phyloP scores from a whole-genome alignment of 352 stramenopile species.

The Pythium brachiatum region DNA sequence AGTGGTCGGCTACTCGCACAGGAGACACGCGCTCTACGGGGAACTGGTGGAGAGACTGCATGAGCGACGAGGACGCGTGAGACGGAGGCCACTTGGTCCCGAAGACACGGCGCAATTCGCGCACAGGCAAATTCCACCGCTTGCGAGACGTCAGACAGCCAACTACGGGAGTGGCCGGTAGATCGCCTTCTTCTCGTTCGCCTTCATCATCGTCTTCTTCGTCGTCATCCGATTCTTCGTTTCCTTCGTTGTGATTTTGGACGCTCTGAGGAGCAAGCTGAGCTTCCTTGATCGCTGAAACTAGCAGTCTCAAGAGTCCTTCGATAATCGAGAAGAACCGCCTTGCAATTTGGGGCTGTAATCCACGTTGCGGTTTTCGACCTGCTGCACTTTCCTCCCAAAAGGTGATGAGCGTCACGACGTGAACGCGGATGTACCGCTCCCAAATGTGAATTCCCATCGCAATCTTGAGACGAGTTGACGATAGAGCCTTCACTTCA shows the following conservation, averaged over 20 bases:
- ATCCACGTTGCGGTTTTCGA: conserved; percentile 57
- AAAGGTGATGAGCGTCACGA: conserved; percentile 77
- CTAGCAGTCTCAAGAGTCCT: conserved; percentile 48
- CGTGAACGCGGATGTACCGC: conserved; percentile 74
- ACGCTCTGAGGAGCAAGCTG: neutral
- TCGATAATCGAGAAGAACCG: conserved; percentile 81
- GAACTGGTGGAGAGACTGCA: conserved; percentile 42
- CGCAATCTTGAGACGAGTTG: conserved; percentile 41
- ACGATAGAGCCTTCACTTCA: conserved; percentile 52
- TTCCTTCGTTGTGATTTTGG: conserved; percentile 15
- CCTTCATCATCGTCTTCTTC: conserved; percentile 29
- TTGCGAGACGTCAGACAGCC: conserved; percentile 39
- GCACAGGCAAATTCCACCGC: conserved; percentile 49
- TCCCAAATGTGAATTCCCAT: conserved; percentile 81
- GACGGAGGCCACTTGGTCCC: conserved; percentile 56
- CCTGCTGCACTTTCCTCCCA: conserved; percentile 77
- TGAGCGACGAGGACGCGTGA: conserved; percentile 42
- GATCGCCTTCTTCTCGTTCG: conserved; percentile 25
- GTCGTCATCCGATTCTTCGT: conserved; percentile 17
- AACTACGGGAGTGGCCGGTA: conserved; percentile 35
- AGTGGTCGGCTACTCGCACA: conserved; percentile 51
- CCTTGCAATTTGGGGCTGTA: conserved; percentile 73
- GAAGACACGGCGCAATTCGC: conserved; percentile 48
- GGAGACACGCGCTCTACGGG: conserved; percentile 37
- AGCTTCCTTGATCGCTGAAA: conserved; percentile 22